Percentiles rank a stretch among this genome's conserved stretches.
Conservation (phyloP, 208 protist species). For the Spongospora subterranea region DNA sequence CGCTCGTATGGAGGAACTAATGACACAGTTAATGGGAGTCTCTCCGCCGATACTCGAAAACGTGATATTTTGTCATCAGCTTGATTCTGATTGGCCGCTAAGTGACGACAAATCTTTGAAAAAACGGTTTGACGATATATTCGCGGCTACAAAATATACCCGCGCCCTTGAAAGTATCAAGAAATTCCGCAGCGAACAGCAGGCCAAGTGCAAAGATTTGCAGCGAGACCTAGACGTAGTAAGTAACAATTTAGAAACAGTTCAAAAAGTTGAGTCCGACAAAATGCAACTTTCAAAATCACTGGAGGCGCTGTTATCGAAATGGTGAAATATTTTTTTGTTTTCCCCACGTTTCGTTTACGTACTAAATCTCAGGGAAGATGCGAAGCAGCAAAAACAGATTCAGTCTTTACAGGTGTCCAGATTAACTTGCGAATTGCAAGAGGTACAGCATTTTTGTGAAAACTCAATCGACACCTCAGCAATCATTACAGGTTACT, state of each 20-base stretch:
- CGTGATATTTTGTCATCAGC: conserved; percentile 93
- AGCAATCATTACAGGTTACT: not conserved
- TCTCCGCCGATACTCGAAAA: conserved; percentile 95
- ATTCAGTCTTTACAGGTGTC: not conserved
- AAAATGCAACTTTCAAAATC: not conserved
- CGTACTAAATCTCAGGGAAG: not conserved
- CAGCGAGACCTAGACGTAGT: conserved; percentile 35
- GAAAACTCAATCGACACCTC: not conserved
- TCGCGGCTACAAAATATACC: conserved; percentile 62
- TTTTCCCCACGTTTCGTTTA: not conserved
- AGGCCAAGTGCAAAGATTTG: conserved; percentile 5
- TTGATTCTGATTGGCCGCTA: conserved; percentile 68
- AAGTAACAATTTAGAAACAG: not conserved
- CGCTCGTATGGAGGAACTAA: conserved; percentile 90
- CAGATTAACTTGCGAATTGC: not conserved
- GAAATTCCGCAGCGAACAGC: conserved; percentile 57
- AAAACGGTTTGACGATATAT: conserved; percentile 68
- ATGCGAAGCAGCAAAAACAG: not conserved
- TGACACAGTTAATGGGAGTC: conserved; percentile 95
- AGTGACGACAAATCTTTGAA: conserved; percentile 62
- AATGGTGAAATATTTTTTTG: not conserved
- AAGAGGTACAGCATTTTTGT: not conserved
- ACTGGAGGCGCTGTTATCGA: not conserved
- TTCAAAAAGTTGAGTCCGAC: conserved; percentile 1
- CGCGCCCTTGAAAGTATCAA: conserved; percentile 58